phyloP scores from a whole-genome alignment of 257 asterid genomes.

The Nicotiana attenuata region DNA sequence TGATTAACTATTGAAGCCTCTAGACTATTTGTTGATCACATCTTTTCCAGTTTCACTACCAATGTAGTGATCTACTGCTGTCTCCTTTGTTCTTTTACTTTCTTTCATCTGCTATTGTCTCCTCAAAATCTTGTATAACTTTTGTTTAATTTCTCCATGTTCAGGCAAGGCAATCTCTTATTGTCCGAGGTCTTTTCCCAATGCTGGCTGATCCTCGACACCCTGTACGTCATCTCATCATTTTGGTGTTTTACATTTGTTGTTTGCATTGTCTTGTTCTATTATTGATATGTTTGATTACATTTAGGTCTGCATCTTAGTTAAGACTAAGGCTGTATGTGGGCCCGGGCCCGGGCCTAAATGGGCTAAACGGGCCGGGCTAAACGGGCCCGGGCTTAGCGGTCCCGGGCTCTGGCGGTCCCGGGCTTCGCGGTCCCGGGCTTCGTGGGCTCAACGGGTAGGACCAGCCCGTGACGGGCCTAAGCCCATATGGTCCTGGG shows the following conservation, averaged over 20 bases:
- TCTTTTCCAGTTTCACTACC: background rate
- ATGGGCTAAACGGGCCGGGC: too few relatives aligned
- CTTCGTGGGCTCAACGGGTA: too few relatives aligned
- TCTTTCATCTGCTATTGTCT: background rate
- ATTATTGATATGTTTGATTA: background rate
- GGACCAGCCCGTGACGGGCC: too few relatives aligned
- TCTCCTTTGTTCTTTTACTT: background rate
- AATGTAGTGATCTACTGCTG: background rate
- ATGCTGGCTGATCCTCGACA: slow-evolving; percentile 96
- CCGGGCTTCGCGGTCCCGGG: too few relatives aligned
- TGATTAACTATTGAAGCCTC: background rate
- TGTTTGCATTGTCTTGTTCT: background rate
- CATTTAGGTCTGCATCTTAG: too few relatives aligned
- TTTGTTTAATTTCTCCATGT: background rate
- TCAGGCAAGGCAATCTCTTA: slow-evolving; percentile 91
- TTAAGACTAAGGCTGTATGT: too few relatives aligned
- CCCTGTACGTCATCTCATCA: slow-evolving; percentile 52
- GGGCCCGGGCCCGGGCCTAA: too few relatives aligned
- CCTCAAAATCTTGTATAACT: background rate
- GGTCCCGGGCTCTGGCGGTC: too few relatives aligned
- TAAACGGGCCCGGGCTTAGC: too few relatives aligned
- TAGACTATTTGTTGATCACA: background rate
- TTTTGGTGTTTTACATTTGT: background rate
- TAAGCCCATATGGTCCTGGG: too few relatives aligned
- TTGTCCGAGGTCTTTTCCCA: slow-evolving; percentile 86